A percentile compares a stretch with the other conserved stretches of the same genome.
phyloP scores from a whole-genome alignment of 2,329 filamentous ascomycete species.

The Fusarium euwallaceae region DNA sequence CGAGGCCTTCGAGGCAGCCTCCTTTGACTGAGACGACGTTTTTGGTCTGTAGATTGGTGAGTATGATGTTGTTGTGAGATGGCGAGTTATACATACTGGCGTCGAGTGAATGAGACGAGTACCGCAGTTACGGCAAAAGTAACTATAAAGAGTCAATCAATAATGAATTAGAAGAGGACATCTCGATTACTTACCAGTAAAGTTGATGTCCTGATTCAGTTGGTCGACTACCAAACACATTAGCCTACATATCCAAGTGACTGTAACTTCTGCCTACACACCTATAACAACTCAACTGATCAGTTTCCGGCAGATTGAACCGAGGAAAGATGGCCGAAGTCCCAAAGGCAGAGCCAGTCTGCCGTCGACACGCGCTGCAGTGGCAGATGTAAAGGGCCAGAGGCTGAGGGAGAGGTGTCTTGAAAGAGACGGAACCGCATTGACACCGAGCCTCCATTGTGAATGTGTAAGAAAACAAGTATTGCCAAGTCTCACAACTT shows the following conservation, averaged over 20 bases:
- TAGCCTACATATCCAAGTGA: not conserved
- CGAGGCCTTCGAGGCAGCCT: slow-evolving; percentile 73
- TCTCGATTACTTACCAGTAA: slow-evolving; percentile 62
- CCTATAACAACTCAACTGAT: slow-evolving; percentile 67
- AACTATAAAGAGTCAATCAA: slow-evolving; percentile 54
- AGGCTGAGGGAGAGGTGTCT: slow-evolving; percentile 70
- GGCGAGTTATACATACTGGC: slow-evolving; percentile 65
- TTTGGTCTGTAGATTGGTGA: slow-evolving; percentile 58
- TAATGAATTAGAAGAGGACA: not conserved
- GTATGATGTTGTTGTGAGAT: slow-evolving; percentile 4
- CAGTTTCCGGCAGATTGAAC: slow-evolving; percentile 68
- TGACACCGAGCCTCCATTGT: slow-evolving; percentile 73
- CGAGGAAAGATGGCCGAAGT: slow-evolving; percentile 77
- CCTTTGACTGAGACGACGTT: slow-evolving; percentile 75
- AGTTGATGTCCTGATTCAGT: slow-evolving; percentile 69
- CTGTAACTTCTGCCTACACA: not conserved
- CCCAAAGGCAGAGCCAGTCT: slow-evolving; percentile 76
- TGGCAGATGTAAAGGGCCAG: slow-evolving; percentile 79
- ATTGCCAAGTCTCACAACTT: not conserved
- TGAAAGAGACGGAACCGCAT: slow-evolving; percentile 74
- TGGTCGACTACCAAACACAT: slow-evolving; percentile 59
- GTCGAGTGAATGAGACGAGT: slow-evolving; percentile 74
- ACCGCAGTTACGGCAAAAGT: slow-evolving; percentile 77
- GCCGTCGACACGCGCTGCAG: slow-evolving; percentile 74
- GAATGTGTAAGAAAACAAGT: not conserved